Evolutionary conservation across 2,329 filamentous ascomycete genomes (phyloP).

Genomic region (Fusarium dlaminii): DNA sequence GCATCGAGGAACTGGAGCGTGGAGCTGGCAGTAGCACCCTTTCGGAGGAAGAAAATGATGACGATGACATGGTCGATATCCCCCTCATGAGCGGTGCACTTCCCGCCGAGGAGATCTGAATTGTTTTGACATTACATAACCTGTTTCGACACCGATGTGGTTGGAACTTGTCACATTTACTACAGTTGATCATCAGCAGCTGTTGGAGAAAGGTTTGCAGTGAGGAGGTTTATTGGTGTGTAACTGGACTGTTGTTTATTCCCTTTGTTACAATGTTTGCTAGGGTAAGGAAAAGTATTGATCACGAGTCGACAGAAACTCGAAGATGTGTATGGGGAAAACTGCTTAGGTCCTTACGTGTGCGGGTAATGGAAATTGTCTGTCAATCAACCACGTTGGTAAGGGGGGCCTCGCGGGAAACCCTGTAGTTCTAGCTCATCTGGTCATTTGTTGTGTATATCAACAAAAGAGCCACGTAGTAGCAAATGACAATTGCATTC

Average conservation of each 20-base stretch:
- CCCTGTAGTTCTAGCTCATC: not conserved
- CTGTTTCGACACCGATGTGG: not conserved
- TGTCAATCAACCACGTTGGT: not conserved
- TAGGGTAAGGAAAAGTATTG: conserved; percentile 13
- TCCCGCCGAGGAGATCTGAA: conserved; percentile 34
- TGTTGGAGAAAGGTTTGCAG: not conserved
- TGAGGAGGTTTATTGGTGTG: not conserved
- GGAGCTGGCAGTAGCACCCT: conserved; percentile 40
- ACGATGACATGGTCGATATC: conserved; percentile 16
- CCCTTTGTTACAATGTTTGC: not conserved
- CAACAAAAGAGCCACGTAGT: not conserved
- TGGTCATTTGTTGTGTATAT: not conserved
- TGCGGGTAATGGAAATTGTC: not conserved
- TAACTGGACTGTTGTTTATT: not conserved
- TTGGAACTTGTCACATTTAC: not conserved
- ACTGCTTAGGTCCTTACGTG: not conserved
- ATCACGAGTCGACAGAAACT: not conserved
- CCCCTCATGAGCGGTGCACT: conserved; percentile 38
- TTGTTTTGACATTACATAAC: not conserved
- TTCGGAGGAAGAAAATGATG: conserved; percentile 27
- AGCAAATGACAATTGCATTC: not conserved
- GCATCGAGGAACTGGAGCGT: conserved; percentile 56
- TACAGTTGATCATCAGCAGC: not conserved
- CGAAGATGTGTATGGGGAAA: not conserved
- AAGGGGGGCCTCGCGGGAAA: not conserved